Evolutionary conservation across 2,329 filamentous ascomycete genomes (phyloP).

Genomic region (Penicillium sp.): DNA sequence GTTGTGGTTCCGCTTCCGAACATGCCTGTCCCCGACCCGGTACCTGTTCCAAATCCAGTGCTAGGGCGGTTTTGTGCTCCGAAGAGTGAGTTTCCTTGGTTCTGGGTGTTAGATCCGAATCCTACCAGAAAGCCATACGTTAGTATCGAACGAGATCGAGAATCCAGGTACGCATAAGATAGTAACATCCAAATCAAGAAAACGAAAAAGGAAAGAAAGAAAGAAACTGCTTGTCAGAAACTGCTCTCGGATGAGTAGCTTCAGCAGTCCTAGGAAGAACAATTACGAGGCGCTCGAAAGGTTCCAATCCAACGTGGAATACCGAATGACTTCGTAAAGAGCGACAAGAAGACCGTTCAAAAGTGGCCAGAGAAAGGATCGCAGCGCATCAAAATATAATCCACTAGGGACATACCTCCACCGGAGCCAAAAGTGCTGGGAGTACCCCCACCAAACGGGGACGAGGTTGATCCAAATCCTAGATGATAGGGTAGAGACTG

Average conservation of each 20-base stretch:
- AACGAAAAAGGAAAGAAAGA: slow-evolving; percentile 12
- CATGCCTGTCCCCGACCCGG: slow-evolving; percentile 35
- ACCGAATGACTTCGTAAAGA: slow-evolving; percentile 4
- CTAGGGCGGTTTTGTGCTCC: slow-evolving; percentile 37
- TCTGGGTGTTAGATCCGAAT: slow-evolving; percentile 43
- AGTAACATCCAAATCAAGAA: background rate
- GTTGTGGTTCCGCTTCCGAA: slow-evolving; percentile 36
- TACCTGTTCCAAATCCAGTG: slow-evolving; percentile 38
- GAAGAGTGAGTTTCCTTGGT: slow-evolving; percentile 41
- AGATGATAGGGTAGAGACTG: slow-evolving; percentile 42
- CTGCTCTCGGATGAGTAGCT: background rate
- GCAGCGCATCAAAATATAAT: slow-evolving; percentile 28
- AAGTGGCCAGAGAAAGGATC: slow-evolving; percentile 28
- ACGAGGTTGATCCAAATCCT: slow-evolving; percentile 47
- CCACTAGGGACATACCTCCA: slow-evolving; percentile 46
- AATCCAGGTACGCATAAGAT: background rate
- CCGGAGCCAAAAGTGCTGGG: slow-evolving; percentile 47
- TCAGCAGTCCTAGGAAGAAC: background rate
- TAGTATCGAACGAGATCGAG: slow-evolving; percentile 13
- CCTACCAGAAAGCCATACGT: slow-evolving; percentile 33
- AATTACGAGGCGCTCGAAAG: background rate
- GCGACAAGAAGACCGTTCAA: slow-evolving; percentile 15
- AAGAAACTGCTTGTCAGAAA: background rate
- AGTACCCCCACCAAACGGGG: slow-evolving; percentile 43
- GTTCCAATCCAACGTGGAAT: background rate